Evolutionary conservation across 176 grass and related monocot genomes (phyloP), one percentile per base, ranked within the genome.

Genomic region (Leersia perrieri): DNA sequence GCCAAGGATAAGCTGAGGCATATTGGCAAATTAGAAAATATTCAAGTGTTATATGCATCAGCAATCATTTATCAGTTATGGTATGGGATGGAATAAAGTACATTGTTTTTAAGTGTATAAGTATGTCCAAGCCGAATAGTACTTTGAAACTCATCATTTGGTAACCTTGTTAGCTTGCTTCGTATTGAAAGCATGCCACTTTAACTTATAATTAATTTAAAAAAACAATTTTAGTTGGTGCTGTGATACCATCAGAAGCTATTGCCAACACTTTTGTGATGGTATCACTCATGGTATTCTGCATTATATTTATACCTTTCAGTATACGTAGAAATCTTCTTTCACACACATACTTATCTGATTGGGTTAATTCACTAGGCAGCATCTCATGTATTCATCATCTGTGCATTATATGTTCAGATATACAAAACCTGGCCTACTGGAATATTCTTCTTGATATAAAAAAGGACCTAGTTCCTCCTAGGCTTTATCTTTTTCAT

Each of bases 61-160:
- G 16, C 45, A 38, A 20, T 49, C 45, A 49, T 49, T 85, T 45
- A 47, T 80, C 82, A 53, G 11, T 35, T 67, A 18, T 80, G 36
- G 0, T 72, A 72, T 66, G 87, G 31, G 26, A n/a, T 40, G 13
- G 11, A 84, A 89, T 80, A 84, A 84, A 62, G 72, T 75, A 47
- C 39, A 62, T 29, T 85, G 58, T 85, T 64, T 64, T 36, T 11
- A 15, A 45, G 63, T 80, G 33, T 83, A 74, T 58, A 57, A 25
- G 8, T 86, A 60, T 72, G 14, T 60, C 33, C 2, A 0, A 9
- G 14, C 49, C 18, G 16, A 53, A 53, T 36, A 30, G 11, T 68
- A 57, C 80, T 72, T 83, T 58, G 9, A 39, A 79, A 74, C 68
- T 10, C 73, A 58, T 53, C 74, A 31, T 51, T 53, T 63, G 12